A percentile compares a stretch with the other conserved stretches of the same genome.
These are phyloP conservation scores for Vachellia pachyceras DNA, from an alignment of 306 rosid genomes.

Conservation along the genomic window DNA sequence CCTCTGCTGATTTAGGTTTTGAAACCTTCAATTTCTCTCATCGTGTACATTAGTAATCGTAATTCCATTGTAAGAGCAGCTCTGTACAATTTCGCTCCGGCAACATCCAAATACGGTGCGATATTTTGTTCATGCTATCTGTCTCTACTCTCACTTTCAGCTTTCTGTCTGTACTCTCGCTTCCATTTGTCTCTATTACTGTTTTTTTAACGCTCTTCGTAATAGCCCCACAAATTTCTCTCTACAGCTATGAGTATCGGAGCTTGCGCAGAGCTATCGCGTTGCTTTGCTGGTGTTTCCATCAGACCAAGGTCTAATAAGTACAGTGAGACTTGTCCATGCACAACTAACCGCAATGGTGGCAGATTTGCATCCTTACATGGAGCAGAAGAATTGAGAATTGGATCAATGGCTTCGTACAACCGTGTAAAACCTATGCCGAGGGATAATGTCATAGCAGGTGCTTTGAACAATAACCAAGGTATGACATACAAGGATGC, in stretches of 20 bases:
- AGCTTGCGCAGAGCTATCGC: no score
- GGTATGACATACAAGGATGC: no score
- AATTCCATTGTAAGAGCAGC: no score
- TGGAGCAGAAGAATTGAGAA: conserved; percentile 1
- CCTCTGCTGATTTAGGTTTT: no score
- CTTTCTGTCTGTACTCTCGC: neutral
- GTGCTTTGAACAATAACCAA: no score
- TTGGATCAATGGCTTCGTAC: neutral
- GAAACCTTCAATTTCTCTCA: no score
- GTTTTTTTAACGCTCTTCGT: neutral
- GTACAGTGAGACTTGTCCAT: neutral
- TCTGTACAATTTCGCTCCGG: no score
- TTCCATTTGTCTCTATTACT: neutral
- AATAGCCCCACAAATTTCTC: neutral
- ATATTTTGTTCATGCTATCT: neutral
- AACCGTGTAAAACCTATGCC: neutral
- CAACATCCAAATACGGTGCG: neutral
- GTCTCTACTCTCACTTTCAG: neutral
- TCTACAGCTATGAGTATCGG: neutral
- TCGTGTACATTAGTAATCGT: no score
- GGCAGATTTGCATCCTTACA: conserved; percentile 28
- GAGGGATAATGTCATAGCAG: no score
- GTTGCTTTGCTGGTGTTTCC: neutral
- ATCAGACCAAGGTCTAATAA: neutral
- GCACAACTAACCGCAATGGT: neutral